Conservation (phyloP, 805 yeast genomes). For the Vanderwaltozyma verrucispora region DNA sequence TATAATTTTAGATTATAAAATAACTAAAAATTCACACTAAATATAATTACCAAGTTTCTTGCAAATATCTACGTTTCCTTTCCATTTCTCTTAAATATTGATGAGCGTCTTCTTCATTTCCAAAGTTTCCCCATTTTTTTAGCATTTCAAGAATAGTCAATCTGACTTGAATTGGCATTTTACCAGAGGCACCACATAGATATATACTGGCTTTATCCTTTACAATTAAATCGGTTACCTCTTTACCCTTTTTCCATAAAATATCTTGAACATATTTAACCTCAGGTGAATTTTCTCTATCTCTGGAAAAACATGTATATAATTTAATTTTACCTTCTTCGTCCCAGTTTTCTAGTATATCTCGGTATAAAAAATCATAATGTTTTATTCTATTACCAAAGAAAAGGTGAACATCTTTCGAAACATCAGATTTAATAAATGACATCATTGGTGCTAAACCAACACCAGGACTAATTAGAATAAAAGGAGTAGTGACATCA, state of each 20-base stretch:
- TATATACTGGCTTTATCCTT: constrained; percentile 53
- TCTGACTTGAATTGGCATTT: constrained; percentile 85
- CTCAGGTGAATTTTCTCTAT: constrained; percentile 29
- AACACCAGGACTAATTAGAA: constrained; percentile 88
- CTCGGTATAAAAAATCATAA: constrained; percentile 60
- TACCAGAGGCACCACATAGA: constrained; percentile 89
- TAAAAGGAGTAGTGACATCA: constrained; percentile 36
- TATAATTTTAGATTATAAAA: not conserved
- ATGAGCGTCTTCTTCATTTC: constrained; percentile 36
- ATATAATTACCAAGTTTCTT: constrained; percentile 69
- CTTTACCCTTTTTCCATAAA: constrained; percentile 40
- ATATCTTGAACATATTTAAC: constrained; percentile 72
- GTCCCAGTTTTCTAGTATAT: constrained; percentile 37
- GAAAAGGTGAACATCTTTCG: constrained; percentile 39
- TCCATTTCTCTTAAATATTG: constrained; percentile 51
- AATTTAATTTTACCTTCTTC: constrained; percentile 30
- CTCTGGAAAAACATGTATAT: constrained; percentile 41
- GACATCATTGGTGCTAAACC: constrained; percentile 92
- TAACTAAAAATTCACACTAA: not conserved
- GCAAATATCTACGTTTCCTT: constrained; percentile 54
- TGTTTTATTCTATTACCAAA: constrained; percentile 61
- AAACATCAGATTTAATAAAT: constrained; percentile 37
- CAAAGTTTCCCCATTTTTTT: constrained; percentile 33
- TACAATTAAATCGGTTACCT: constrained; percentile 43
- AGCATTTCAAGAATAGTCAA: constrained; percentile 63